Conservation (phyloP, 345 rosid genomes). For the Arabidopsis suecica region DNA sequence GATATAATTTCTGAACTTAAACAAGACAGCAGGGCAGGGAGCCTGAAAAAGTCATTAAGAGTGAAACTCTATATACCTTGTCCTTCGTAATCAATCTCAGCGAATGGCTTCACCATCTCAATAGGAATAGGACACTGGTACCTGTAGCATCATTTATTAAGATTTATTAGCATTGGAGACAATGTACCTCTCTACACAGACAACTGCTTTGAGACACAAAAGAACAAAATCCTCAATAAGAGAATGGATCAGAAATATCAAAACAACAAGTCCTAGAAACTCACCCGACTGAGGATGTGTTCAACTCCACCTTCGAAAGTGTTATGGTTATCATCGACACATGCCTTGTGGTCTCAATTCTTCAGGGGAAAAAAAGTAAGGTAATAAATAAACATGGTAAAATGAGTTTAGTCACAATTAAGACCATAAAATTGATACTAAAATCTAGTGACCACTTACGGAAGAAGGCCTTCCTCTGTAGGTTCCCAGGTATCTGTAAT, state of each 20-base stretch:
- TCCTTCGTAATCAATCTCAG: slow-evolving; percentile 60
- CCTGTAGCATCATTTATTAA: slow-evolving; percentile 43
- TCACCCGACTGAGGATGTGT: slow-evolving; percentile 79
- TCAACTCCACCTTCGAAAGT: slow-evolving; percentile 76
- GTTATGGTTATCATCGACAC: slow-evolving; percentile 91
- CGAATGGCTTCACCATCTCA: slow-evolving; percentile 62
- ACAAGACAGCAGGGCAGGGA: not conserved
- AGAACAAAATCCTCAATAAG: not conserved
- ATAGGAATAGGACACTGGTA: slow-evolving; percentile 79
- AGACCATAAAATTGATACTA: slow-evolving; percentile 27
- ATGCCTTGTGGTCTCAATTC: slow-evolving; percentile 94
- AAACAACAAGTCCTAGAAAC: slow-evolving; percentile 38
- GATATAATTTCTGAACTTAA: not conserved
- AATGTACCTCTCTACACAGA: slow-evolving; percentile 3
- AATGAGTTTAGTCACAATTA: not conserved
- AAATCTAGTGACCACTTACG: slow-evolving; percentile 50
- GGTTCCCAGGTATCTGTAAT: slow-evolving; percentile 97
- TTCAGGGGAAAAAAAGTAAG: slow-evolving; percentile 18
- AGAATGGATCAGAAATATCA: not conserved
- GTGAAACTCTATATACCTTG: slow-evolving; percentile 51
- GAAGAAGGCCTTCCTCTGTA: slow-evolving; percentile 92
- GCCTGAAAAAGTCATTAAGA: not conserved
- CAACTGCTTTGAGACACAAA: not conserved
- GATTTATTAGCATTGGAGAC: slow-evolving; percentile 7
- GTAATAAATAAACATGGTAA: slow-evolving; percentile 13